Evolutionary conservation across 2,329 filamentous ascomycete species (phyloP).

Genomic region (Aureobasidium pullulans): DNA sequence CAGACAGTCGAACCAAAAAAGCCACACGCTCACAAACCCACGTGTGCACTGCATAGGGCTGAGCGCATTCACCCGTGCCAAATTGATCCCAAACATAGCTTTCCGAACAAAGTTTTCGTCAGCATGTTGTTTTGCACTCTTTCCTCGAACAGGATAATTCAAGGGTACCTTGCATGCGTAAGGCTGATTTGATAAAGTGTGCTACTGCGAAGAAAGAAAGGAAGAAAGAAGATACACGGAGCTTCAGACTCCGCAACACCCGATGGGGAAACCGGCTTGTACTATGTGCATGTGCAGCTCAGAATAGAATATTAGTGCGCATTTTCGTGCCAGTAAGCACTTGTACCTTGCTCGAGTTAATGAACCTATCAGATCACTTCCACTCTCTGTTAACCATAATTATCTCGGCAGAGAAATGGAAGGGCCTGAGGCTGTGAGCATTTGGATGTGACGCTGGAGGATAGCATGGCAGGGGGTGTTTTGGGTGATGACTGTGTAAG

Average conservation of each 20-base stretch:
- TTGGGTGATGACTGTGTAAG: not conserved
- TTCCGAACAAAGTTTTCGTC: not conserved
- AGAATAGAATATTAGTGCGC: not conserved
- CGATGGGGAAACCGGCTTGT: not conserved
- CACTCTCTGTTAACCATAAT: not conserved
- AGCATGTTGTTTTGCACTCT: not conserved
- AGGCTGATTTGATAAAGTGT: not conserved
- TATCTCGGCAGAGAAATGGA: too few relatives aligned
- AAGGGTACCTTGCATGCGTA: not conserved
- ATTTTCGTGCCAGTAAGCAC: constrained; percentile 3
- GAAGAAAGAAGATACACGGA: not conserved
- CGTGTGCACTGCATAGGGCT: constrained; percentile 4
- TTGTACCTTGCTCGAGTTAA: not conserved
- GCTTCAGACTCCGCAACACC: not conserved
- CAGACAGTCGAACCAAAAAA: not conserved
- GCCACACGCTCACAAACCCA: not conserved
- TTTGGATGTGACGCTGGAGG: not conserved
- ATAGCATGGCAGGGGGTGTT: not conserved
- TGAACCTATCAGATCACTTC: not conserved
- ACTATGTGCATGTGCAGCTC: not conserved
- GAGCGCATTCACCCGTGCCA: not conserved
- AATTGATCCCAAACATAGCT: not conserved
- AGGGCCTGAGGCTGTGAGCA: not conserved
- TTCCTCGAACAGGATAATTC: not conserved
- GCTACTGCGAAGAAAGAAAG: too few relatives aligned